Evolutionary conservation across 2,329 filamentous ascomycete species (phyloP), one percentile per base, ranked within the genome.

Genomic region (Ophiostoma ulmi): DNA sequence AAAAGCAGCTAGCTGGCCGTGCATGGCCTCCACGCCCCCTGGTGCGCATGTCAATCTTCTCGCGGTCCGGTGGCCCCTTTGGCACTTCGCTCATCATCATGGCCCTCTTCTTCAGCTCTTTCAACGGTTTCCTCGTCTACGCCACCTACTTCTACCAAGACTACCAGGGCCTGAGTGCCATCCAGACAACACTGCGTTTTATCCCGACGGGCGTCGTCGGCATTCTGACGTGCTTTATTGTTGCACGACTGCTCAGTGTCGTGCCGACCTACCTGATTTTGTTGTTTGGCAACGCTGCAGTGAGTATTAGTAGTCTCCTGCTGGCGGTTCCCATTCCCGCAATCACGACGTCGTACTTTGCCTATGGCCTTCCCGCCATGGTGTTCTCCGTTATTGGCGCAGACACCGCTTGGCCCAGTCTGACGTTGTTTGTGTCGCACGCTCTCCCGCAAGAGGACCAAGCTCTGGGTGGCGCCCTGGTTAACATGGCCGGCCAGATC

Each of bases 91-190:
- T 91, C 81, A 76, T 84, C 41, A 87, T 90, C 74, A 90, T 91
- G 85, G 82, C 82, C 0, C 77, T 91, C 1, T 91, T 91, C 79
- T 91, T 89, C 75, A 84, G 85, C 22, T 81, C 83, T 1, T 92
- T 91, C 80, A 91, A 90, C 79, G 88, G 89, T 77, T 90, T 85
- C 74, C 79, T 91, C 55, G 82, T 91, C 72, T 90, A 85, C 75
- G 85, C 88, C 1, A 92, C 90, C 5, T 91, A 89, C 78, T 90
- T 87, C 78, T 91, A 87, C 78, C 90, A 92, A 77, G 84, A 89
- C 73, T 91, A 86, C 76, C 88, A 89, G 74, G 85, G 83, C 0
- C 81, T 88, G 1, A 83, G 82, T 0, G 81, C 88, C 0, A 80
- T 91, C n/a, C 85, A 90, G 73, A 91, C 89, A 0, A 90, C 88